These are phyloP conservation scores for Kuraishia piskuri DNA, from an alignment of 805 yeast species.

Conservation along the genomic window DNA sequence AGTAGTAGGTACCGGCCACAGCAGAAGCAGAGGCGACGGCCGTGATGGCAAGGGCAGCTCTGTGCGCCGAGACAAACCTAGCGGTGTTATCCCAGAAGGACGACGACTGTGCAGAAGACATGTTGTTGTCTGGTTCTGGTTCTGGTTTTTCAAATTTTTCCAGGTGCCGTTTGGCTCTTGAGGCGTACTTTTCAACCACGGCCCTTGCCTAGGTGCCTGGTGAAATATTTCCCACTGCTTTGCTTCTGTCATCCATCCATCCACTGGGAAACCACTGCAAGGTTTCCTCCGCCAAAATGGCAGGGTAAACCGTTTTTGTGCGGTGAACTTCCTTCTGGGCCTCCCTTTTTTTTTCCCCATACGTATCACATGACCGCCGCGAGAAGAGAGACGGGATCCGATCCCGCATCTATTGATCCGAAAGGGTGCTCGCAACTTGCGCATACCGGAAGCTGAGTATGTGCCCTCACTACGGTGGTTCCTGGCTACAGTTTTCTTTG, in stretches of 20 bases:
- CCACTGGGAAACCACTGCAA: not conserved
- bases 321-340: not conserved
- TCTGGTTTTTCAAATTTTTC: not conserved
- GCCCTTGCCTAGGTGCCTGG: not conserved
- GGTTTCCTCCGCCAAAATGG: not conserved
- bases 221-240: not conserved
- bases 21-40: slow-evolving; percentile 44
- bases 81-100: slow-evolving; percentile 11
- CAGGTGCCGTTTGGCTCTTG: not conserved
- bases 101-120: slow-evolving; percentile 2
- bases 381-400: not conserved
- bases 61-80: slow-evolving; percentile 39
- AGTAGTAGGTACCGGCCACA: slow-evolving; percentile 36
- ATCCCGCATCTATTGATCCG: not conserved
- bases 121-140: not conserved
- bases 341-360: not conserved
- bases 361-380: not conserved
- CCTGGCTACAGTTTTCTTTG: no score
- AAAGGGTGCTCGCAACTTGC: not conserved
- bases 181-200: not conserved
- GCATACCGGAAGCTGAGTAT: not conserved
- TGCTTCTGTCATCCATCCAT: not conserved
- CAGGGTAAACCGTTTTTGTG: not conserved
- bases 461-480: no score
- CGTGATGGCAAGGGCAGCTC: slow-evolving; percentile 38